Base-by-base conservation (phyloP, 805 yeast species). In the Henningerozyma blattae region DNA sequence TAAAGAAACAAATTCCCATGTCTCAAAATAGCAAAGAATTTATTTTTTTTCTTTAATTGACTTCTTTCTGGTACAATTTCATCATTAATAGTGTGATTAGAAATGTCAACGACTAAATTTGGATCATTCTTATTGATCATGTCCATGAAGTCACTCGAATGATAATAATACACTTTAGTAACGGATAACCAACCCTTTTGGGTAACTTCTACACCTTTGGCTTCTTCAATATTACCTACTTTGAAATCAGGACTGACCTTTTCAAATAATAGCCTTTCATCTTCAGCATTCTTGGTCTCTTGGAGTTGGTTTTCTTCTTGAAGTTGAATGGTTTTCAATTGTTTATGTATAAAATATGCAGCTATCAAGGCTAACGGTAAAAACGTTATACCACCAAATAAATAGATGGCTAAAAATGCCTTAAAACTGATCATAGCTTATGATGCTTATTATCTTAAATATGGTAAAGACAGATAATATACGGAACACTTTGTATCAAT, bases 1-100 rank as follows among this genome's bases (percentile, higher is more conserved):
- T 83, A 89, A n/a, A 91, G 61, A 49, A 87, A 84, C 35, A 91
- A 58, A 49, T 86, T 86, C 0, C 95, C 94, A 48, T 87, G 95
- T 47, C 82, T 79, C 34, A 86, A 61, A 0, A 82, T 75, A 1
- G 78, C 87, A 52, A 59, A 81, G 48, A 66, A 81, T 28, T 75
- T 60, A 48, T 77, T 82, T 46, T 60, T 66, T 35, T 62, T 48
- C 35, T 59, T 59, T 20, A 64, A 44, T 33, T 62, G 62, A 9
- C 50, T 44, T 32, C 60, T 43, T 19, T 44, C 45, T 8, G 46
- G 40, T 15, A 45, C 27, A 16, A 34, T 36, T 16, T 15, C 25
- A 6, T 39, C 40, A n/a, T 32, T 44, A 25, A 32, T 38, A 18
- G 35, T 27, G 15, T 43, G 41, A 3, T 36, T 32, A 13, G 29